Conservation (phyloP, 78 protist species). For the Dictyostelium firmibasis region DNA sequence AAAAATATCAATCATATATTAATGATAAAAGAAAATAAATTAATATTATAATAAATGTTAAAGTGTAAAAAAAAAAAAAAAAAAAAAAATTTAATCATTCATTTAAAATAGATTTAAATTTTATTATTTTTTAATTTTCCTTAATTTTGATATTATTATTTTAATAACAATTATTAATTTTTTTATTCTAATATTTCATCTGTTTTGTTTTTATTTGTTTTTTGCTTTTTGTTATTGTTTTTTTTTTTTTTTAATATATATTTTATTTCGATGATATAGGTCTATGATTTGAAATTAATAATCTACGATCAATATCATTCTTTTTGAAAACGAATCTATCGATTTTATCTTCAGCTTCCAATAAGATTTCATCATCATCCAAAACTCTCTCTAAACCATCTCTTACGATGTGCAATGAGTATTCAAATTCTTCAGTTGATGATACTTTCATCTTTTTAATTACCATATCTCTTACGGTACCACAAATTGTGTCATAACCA, state of each 20-base stretch:
- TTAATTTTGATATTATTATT: background rate
- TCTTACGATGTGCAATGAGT: slow-evolving; percentile 40
- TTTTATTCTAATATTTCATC: background rate
- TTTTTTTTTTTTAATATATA: background rate
- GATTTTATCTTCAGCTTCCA: slow-evolving; percentile 72
- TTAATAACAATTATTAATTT: background rate
- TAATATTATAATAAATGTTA: too few relatives aligned
- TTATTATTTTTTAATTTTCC: background rate
- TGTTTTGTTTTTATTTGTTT: background rate
- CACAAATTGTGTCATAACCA: slow-evolving; percentile 70
- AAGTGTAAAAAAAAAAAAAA: background rate
- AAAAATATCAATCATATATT: background rate
- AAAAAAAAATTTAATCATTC: background rate
- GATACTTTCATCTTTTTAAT: slow-evolving; percentile 66
- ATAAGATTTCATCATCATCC: slow-evolving; percentile 60
- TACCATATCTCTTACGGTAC: slow-evolving; percentile 56
- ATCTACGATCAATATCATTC: slow-evolving; percentile 41
- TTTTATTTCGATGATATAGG: background rate
- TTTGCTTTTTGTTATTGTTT: background rate
- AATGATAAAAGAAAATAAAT: background rate
- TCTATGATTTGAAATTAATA: slow-evolving; percentile 66
- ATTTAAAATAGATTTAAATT: background rate
- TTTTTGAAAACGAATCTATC: slow-evolving; percentile 69
- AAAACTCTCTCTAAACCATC: slow-evolving; percentile 70
- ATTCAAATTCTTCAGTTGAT: slow-evolving; percentile 22